Evolutionary conservation across 2,329 filamentous ascomycete genomes (phyloP), one percentile per base, ranked within the genome.

Genomic region (Exutisphaerella laricina): DNA sequence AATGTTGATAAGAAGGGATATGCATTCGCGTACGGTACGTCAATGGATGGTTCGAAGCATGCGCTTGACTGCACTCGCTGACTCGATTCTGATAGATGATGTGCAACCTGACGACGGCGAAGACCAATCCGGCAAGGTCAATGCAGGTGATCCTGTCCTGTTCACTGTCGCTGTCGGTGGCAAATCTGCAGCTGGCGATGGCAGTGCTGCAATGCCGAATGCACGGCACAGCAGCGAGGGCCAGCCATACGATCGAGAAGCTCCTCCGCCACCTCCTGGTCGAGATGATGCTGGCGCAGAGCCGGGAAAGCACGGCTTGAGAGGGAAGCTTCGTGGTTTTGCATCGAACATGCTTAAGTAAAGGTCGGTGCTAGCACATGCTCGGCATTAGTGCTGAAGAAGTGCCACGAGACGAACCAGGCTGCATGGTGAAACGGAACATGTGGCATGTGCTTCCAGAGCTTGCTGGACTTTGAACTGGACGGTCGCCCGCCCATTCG

Each of bases 71-170:
- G n/a, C n/a, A n/a, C n/a, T n/a, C n/a, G n/a, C n/a, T n/a, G n/a
- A n/a, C n/a, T n/a, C 29, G 80, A 80, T n/a, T 85, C 84, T 56
- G 76, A 77, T 0, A 35, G 82, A 85, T 55, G 81, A 85, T 56
- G 80, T 85, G 10, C 77, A 79, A 51, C 74, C 79, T 0, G 68
- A 71, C 40, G 77, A 70, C 3, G 70, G 72, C 6, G 68, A 72
- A 49, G 77, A 82, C 57, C 73, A 75, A 39, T 70, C 70, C 3
- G 75, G 75, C 2, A 71, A 71, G 21, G 66, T 78, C 26, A 66
- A 73, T 39, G 71, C 68, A 18, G 59, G 65, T 1, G 66, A 67
- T 49, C 73, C 75, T 0, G 50, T 56, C 12, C 31, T 73, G 9
- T 71, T 76, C 42, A 55, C 53, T 3, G 53, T 55, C 8, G 50